phyloP scores from a whole-genome alignment of 176 grass and related monocot species.

The Aegilops umbellulata region DNA sequence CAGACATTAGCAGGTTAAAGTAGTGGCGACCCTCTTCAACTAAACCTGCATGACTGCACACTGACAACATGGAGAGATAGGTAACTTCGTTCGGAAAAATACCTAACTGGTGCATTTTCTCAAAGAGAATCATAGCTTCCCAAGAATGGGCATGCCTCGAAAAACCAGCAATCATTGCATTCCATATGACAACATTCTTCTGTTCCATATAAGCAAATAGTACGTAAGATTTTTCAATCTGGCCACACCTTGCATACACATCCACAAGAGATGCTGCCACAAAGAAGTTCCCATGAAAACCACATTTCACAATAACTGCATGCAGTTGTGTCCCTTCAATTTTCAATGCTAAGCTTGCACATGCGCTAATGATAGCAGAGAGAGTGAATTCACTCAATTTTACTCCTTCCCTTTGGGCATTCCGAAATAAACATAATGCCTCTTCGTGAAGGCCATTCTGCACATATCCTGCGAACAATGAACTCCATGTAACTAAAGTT shows the following conservation, averaged over 20 bases:
- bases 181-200: constrained; percentile 62
- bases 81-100: constrained; percentile 60
- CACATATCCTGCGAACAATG: constrained; percentile 56
- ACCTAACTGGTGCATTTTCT: constrained; percentile 63
- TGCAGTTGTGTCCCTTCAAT: constrained; percentile 61
- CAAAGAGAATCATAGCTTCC: constrained; percentile 72
- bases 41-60: constrained; percentile 54
- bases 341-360: constrained; percentile 48
- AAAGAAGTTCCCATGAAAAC: constrained; percentile 53
- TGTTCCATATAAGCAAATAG: constrained; percentile 42
- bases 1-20: constrained; percentile 49
- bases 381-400: constrained; percentile 60
- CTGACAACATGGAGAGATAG: constrained; percentile 50
- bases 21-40: constrained; percentile 52
- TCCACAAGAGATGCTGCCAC: constrained; percentile 54
- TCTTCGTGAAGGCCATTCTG: constrained; percentile 66
- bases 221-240: constrained; percentile 51
- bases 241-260: constrained; percentile 60
- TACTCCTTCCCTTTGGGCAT: constrained; percentile 33
- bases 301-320: constrained; percentile 41
- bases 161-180: constrained; percentile 63
- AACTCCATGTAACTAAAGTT: constrained; percentile 69
- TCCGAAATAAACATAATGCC: constrained; percentile 39
- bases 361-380: constrained; percentile 56
- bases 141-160: constrained; percentile 49